Evolutionary conservation across 1,139 yeast species (phyloP).

Genomic region (Pichia sp.): DNA sequence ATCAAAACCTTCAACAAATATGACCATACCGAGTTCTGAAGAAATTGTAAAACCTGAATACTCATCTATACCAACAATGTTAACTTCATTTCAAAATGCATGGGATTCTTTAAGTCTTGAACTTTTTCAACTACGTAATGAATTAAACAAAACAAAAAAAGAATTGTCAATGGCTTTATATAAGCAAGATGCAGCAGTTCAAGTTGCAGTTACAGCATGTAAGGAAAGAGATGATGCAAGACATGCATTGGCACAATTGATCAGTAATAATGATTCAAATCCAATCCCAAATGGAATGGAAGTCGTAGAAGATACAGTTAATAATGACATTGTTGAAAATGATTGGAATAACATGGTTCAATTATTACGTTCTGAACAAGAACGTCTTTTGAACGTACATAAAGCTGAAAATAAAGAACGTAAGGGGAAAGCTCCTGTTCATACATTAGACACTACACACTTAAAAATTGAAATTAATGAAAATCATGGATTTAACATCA

Average conservation of each 20-base stretch:
- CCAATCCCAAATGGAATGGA: conserved; percentile 10
- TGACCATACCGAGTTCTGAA: conserved; percentile 13
- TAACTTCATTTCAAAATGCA: conserved; percentile 74
- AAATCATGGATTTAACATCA: not conserved
- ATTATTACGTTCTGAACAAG: conserved; percentile 7
- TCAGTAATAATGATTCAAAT: not conserved
- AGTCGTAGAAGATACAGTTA: conserved; percentile 8
- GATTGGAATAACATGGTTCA: conserved; percentile 1
- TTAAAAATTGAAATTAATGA: not conserved
- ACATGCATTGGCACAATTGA: conserved; percentile 47
- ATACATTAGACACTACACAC: not conserved
- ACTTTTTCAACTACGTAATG: conserved; percentile 68
- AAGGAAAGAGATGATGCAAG: conserved; percentile 71
- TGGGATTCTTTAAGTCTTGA: conserved; percentile 89
- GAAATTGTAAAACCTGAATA: conserved; percentile 33
- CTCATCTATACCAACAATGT: conserved; percentile 72
- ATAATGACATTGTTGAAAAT: not conserved
- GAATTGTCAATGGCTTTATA: conserved; percentile 75
- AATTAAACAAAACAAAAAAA: conserved; percentile 57
- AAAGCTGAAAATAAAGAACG: conserved; percentile 14
- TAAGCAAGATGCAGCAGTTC: conserved; percentile 83
- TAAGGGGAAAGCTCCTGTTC: conserved; percentile 9
- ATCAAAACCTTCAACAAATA: conserved; percentile 6
- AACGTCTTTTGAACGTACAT: conserved; percentile 8
- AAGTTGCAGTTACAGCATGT: conserved; percentile 72